phyloP scores from a whole-genome alignment of 2,329 filamentous ascomycete species.

The Aspergillus aculeatus region DNA sequence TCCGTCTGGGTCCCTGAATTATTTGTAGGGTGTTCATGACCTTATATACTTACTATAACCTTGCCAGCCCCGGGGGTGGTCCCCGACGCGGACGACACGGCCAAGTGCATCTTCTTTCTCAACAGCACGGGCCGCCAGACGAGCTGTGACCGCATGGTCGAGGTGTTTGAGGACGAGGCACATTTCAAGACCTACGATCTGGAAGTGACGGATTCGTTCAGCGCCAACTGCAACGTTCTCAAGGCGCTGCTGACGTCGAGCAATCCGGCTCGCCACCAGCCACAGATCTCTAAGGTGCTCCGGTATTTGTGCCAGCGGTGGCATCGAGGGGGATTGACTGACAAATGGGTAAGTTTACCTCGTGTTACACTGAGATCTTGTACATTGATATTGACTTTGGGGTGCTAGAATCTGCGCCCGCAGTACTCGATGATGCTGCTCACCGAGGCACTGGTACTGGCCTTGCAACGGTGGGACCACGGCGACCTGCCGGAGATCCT shows the following conservation, averaged over 20 bases:
- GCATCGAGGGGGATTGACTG: not conserved
- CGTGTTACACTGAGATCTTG: no score
- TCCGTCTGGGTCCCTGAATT: not conserved
- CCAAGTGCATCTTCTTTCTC: constrained; percentile 4
- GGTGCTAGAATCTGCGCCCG: not conserved
- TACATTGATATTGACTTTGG: no score
- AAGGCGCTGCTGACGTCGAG: not conserved
- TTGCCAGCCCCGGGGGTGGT: not conserved
- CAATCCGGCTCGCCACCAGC: not conserved
- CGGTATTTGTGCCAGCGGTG: constrained; percentile 2
- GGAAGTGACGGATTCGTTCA: constrained; percentile 1
- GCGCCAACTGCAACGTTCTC: constrained; percentile 9
- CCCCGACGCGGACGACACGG: constrained; percentile 6
- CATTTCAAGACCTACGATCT: constrained; percentile 7
- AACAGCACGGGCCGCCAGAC: not conserved
- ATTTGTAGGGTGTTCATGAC: not conserved
- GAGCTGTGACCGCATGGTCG: not conserved
- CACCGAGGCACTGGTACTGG: not conserved
- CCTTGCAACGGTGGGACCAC: not conserved
- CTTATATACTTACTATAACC: not conserved
- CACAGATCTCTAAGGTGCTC: constrained; percentile 1
- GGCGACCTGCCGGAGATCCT: not conserved
- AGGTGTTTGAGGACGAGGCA: not conserved
- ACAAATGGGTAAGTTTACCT: constrained; percentile 6
- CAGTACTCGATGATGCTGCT: constrained; percentile 6